These are phyloP conservation scores for Tephrocybe sp. DNA, from an alignment of 768 basidiomycete species.

Conservation along the genomic window DNA sequence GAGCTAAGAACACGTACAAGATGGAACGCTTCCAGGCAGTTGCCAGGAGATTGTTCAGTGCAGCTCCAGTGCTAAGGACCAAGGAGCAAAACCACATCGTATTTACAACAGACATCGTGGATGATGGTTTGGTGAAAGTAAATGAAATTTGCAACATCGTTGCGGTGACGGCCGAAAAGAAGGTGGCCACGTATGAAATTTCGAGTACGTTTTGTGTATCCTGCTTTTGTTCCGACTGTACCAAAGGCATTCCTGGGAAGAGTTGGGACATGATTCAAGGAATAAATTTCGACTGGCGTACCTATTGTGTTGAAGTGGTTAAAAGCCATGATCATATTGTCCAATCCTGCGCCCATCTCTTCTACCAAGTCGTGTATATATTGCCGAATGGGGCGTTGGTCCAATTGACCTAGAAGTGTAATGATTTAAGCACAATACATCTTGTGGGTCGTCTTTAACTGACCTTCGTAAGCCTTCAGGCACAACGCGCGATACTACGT, in stretches of 20 bases:
- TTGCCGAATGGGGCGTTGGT: neutral
- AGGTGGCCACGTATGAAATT: no score
- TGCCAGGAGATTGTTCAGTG: no score
- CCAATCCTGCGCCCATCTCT: neutral
- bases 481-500: neutral
- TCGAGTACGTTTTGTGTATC: neutral
- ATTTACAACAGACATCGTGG: neutral
- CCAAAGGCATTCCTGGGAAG: neutral
- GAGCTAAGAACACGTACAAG: neutral
- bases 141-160: neutral
- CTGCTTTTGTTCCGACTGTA: neutral
- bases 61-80: no score
- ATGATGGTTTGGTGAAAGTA: neutral
- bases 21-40: neutral
- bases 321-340: neutral
- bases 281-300: neutral
- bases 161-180: no score
- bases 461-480: neutral
- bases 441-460: neutral
- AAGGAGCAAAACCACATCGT: neutral
- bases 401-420: neutral
- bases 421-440: neutral
- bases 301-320: neutral
- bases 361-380: neutral
- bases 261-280: neutral